Conservation (phyloP, 768 basidiomycete species). For the Suillus discolor region DNA sequence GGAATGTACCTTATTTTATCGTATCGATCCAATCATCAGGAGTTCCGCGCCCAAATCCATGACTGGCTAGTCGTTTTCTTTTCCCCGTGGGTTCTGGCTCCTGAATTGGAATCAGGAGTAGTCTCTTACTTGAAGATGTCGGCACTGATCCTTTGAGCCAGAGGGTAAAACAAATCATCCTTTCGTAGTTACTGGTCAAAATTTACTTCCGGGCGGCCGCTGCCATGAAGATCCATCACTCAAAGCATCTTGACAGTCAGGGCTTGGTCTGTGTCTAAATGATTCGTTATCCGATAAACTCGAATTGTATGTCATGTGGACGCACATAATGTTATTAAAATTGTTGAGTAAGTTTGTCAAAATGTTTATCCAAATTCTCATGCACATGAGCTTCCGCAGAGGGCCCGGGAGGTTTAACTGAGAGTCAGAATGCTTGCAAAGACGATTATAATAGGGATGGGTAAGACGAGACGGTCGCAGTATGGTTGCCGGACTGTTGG, state of each 20-base stretch:
- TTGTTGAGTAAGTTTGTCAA: background rate
- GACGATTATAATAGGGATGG: background rate
- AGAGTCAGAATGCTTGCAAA: background rate
- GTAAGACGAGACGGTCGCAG: background rate
- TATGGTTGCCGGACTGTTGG: background rate
- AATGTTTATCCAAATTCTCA: background rate
- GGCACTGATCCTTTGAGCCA: background rate
- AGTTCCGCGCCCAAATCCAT: background rate
- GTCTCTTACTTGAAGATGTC: background rate
- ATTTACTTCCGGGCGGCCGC: background rate
- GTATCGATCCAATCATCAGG: background rate
- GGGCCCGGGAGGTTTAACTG: background rate
- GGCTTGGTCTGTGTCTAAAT: background rate
- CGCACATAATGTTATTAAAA: background rate
- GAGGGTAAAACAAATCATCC: background rate
- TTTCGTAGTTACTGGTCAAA: background rate
- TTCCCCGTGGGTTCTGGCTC: background rate
- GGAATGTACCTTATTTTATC: background rate
- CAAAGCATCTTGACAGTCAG: background rate
- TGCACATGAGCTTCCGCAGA: background rate
- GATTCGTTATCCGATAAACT: background rate
- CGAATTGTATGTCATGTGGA: background rate
- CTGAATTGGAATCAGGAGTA: background rate
- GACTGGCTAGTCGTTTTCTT: background rate
- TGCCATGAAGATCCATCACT: background rate